Evolutionary conservation across 495 filamentous ascomycete genomes (phyloP), one percentile per base, ranked within the genome.

Genomic region (Aspergillus nidulans): DNA sequence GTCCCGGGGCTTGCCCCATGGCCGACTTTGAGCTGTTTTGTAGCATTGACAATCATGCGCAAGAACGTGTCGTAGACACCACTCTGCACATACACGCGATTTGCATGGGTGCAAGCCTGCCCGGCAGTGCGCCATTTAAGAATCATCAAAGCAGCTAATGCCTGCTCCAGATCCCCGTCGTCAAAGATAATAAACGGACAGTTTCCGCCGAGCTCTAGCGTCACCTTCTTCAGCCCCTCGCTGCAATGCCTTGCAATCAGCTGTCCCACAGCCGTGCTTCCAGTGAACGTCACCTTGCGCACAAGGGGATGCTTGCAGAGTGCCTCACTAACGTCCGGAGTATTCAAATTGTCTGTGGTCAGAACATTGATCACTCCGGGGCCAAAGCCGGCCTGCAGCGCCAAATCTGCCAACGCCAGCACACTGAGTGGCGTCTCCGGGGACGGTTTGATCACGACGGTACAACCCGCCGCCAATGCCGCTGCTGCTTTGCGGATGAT

Each of bases 151-250:
- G 89, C 95, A 49, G 87, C 90, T 16, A 87, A 85, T 1, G 90
- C 90, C 58, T 87, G 84, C 10, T 92, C 88, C 16, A 96, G 63
- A 64, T 95, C 85, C 5, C 87, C 89, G 66, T 96, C 92, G 34
- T 88, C 87, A 63, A 96, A 97, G 21, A 97, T 81, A 49, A 97
- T 70, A 30, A 95, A 75, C 3, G 91, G 91, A 7, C 82, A 86
- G 73, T 96, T 96, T 36, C 92, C 92, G 19, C 92, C 92, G 6
- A 91, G 92, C 69, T 96, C 91, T 26, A 95, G 80, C 0, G 87
- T 94, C 49, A 96, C 88, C 65, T 85, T 86, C 46, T 81, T 76
- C 59, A 96, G 86, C 7, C 83, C 77, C 41, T 82, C 74, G 38
- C 81, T 82, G 1, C 62, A 73, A 63, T 86, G 82, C 59, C 55